A percentile compares a stretch with the other conserved stretches of the same genome.
These are phyloP conservation scores for Myriosclerotinia curreyana DNA, from an alignment of 2,329 filamentous ascomycete genomes.

Conservation along the genomic window DNA sequence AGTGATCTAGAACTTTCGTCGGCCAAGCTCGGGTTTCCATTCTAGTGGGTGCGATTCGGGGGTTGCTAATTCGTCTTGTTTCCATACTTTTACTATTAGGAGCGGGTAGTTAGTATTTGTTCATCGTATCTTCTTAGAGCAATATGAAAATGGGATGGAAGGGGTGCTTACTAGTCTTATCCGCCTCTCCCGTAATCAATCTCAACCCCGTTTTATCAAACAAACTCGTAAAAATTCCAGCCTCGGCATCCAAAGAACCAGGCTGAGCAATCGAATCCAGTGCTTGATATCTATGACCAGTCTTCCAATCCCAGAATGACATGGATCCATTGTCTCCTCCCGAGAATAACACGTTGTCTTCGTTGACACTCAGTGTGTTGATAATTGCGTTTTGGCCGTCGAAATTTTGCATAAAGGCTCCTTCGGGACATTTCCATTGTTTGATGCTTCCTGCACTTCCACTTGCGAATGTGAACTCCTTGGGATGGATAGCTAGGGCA, in stretches of 20 bases:
- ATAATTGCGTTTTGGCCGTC: conserved; percentile 95
- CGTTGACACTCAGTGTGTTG: conserved; percentile 89
- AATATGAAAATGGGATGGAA: neutral
- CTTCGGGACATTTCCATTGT: conserved; percentile 98
- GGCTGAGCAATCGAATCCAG: conserved; percentile 91
- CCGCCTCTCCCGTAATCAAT: conserved; percentile 89
- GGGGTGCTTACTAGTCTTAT: conserved; percentile 73
- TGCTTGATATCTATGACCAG: conserved; percentile 85
- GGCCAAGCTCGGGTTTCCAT: conserved; percentile 80
- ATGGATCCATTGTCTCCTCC: conserved; percentile 94
- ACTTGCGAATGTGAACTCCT: conserved; percentile 93
- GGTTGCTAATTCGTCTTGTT: conserved; percentile 85
- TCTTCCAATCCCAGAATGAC: conserved; percentile 99
- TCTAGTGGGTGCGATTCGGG: conserved; percentile 87
- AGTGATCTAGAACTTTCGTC: conserved; percentile 54
- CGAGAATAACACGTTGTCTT: conserved; percentile 92
- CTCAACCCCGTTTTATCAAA: conserved; percentile 88
- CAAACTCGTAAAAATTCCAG: conserved; percentile 89
- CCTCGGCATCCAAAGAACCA: conserved; percentile 88
- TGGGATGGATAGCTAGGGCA: conserved; percentile 77
- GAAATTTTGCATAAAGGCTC: conserved; percentile 98
- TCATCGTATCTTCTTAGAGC: neutral
- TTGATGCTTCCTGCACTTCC: conserved; percentile 93
- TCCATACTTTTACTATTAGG: conserved; percentile 82
- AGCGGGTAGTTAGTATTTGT: conserved; percentile 33